phyloP scores from a whole-genome alignment of 257 asterid species.

The Linaria vulgaris region DNA sequence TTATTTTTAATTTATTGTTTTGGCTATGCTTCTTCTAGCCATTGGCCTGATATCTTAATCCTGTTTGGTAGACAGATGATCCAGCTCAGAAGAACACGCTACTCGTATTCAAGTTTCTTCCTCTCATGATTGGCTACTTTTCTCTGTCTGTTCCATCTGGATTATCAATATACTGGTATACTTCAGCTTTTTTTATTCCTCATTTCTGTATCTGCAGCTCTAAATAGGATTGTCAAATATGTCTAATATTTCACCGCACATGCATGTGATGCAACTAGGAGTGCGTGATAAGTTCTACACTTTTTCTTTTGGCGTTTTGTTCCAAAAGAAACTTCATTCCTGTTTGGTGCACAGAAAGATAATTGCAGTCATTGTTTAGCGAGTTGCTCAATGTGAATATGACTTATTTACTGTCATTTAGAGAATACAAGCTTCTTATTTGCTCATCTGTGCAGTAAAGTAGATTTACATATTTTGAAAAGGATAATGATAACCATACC shows the following conservation, averaged over 20 bases:
- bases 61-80: slow-evolving; percentile 81
- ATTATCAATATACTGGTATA: slow-evolving; percentile 92
- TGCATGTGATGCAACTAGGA: slow-evolving; percentile 17
- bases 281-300: slow-evolving; percentile 18
- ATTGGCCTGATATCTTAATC: slow-evolving; percentile 38
- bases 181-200: slow-evolving; percentile 21
- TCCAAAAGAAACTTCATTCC: not conserved
- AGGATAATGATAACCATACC: no score
- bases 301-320: not conserved
- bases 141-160: slow-evolving; percentile 98
- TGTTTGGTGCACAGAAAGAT: not conserved
- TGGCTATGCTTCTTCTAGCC: slow-evolving; percentile 20
- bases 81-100: slow-evolving; percentile 96
- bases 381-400: not conserved
- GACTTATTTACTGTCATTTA: not conserved
- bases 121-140: slow-evolving; percentile 99
- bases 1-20: not conserved
- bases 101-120: slow-evolving; percentile 90
- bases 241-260: slow-evolving; percentile 11
- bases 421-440: not conserved
- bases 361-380: no score
- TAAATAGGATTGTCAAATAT: slow-evolving; percentile 6
- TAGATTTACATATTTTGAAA: not conserved
- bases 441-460: not conserved
- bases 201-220: slow-evolving; percentile 8